Conservation (phyloP, 2,329 filamentous ascomycete species). For the Chaetomium globosum region DNA sequence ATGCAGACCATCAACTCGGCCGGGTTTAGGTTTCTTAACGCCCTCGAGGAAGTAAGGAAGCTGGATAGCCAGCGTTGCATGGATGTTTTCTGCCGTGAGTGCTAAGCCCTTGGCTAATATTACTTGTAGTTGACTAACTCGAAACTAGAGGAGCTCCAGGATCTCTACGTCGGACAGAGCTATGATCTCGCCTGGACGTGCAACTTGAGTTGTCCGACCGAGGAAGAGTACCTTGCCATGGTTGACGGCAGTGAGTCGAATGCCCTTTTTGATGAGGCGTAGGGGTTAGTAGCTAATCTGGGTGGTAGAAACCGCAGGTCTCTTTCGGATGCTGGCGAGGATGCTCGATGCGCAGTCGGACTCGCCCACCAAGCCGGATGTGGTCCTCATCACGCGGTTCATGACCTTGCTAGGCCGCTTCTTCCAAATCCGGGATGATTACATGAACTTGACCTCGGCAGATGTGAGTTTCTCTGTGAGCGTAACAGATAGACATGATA, state of each 20-base stretch:
- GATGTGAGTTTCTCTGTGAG: slow-evolving; percentile 26
- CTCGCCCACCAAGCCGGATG: slow-evolving; percentile 5
- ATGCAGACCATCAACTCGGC: slow-evolving; percentile 46
- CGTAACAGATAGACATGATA: not conserved
- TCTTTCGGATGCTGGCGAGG: slow-evolving; percentile 29
- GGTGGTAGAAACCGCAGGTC: slow-evolving; percentile 2
- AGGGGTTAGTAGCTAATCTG: not conserved
- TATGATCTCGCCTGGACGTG: slow-evolving; percentile 39
- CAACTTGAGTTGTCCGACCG: slow-evolving; percentile 31
- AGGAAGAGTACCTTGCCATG: slow-evolving; percentile 40
- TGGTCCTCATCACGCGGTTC: slow-evolving; percentile 13
- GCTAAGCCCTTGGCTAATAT: not conserved
- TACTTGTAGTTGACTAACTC: not conserved
- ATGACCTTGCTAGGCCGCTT: slow-evolving; percentile 37
- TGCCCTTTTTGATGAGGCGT: not conserved
- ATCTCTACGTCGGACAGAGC: slow-evolving; percentile 38
- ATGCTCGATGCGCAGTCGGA: slow-evolving; percentile 21
- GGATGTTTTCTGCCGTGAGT: slow-evolving; percentile 34
- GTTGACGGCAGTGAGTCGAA: slow-evolving; percentile 31
- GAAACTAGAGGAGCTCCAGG: slow-evolving; percentile 28
- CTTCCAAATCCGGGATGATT: slow-evolving; percentile 44
- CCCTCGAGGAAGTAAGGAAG: slow-evolving; percentile 31
- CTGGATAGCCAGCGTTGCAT: slow-evolving; percentile 25
- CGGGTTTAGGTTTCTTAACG: slow-evolving; percentile 39
- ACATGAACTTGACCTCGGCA: slow-evolving; percentile 38